Percentiles rank a stretch among this genome's conserved stretches.
Evolutionary conservation across 495 filamentous ascomycete genomes (phyloP).

Genomic region (Talaromyces thailandensis): DNA sequence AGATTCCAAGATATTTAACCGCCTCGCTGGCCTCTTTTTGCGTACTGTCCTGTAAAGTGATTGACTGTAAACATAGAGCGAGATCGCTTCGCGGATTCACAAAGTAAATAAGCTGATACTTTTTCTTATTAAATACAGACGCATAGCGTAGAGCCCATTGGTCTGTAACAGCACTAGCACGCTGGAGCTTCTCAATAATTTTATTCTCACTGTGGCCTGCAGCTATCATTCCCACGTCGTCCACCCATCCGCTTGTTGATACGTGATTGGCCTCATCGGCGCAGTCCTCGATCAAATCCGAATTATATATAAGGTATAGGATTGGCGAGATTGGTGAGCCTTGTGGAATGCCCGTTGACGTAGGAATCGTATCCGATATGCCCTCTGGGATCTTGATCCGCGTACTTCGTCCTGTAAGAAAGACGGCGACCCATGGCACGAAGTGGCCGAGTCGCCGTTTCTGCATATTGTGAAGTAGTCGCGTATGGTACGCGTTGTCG

Average conservation of each 20-base stretch:
- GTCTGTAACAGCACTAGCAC: neutral
- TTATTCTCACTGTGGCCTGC: neutral
- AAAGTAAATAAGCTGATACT: slow-evolving; percentile 12
- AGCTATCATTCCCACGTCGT: slow-evolving; percentile 10
- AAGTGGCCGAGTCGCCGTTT: slow-evolving; percentile 7
- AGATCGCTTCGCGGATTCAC: slow-evolving; percentile 1
- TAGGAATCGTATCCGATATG: neutral
- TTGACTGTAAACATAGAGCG: neutral
- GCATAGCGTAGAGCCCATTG: slow-evolving; percentile 10
- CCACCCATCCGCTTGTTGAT: slow-evolving; percentile 8
- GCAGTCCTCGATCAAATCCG: slow-evolving; percentile 9
- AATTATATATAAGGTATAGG: slow-evolving; percentile 17
- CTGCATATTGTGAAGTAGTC: slow-evolving; percentile 15
- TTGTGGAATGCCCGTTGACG: slow-evolving; percentile 12
- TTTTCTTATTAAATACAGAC: slow-evolving; percentile 9
- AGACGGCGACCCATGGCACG: slow-evolving; percentile 6
- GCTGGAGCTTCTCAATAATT: slow-evolving; percentile 4
- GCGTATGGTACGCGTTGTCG: slow-evolving; percentile 14
- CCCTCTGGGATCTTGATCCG: slow-evolving; percentile 9
- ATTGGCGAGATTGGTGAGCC: slow-evolving; percentile 16
- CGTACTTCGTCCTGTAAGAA: slow-evolving; percentile 7
- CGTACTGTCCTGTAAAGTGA: neutral
- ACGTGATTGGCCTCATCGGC: neutral
- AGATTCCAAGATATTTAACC: too few species aligned
- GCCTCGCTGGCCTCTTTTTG: too few species aligned